phyloP scores from a whole-genome alignment of 2,329 filamentous ascomycete species.

The Podosphaera aphanis region DNA sequence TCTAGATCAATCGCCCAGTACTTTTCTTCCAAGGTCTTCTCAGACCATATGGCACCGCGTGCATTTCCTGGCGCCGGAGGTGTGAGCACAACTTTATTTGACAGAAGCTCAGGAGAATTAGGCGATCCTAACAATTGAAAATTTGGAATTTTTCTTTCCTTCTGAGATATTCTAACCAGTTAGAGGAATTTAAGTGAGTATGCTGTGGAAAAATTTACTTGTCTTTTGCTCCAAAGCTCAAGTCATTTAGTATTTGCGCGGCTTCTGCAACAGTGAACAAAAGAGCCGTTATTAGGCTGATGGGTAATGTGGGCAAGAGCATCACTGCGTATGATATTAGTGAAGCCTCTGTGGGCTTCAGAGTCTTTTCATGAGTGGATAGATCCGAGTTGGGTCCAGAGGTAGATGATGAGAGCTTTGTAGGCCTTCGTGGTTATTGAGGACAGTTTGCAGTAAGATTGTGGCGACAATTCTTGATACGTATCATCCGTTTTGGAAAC shows the following conservation, averaged over 20 bases:
- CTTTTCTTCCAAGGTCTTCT: slow-evolving; percentile 33
- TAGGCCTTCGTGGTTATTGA: slow-evolving; percentile 6
- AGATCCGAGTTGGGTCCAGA: not conserved
- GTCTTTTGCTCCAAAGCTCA: slow-evolving; percentile 23
- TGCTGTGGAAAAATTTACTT: slow-evolving; percentile 8
- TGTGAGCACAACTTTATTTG: slow-evolving; percentile 79
- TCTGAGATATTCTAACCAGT: slow-evolving; percentile 14
- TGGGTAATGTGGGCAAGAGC: slow-evolving; percentile 8
- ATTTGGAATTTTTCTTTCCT: slow-evolving; percentile 12
- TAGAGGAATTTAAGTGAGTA: slow-evolving; percentile 1
- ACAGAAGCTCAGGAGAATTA: slow-evolving; percentile 39
- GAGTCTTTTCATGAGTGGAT: slow-evolving; percentile 1
- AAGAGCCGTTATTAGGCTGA: slow-evolving; percentile 10
- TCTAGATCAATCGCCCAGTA: slow-evolving; percentile 68
- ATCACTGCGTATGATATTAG: slow-evolving; percentile 3
- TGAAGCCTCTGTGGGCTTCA: slow-evolving; percentile 1
- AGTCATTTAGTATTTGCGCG: slow-evolving; percentile 14
- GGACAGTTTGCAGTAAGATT: slow-evolving; percentile 13
- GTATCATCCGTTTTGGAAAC: not conserved
- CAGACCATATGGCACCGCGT: slow-evolving; percentile 62
- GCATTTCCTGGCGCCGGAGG: slow-evolving; percentile 70
- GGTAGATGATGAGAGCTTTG: not conserved
- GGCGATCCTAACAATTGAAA: slow-evolving; percentile 20
- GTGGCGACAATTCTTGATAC: slow-evolving; percentile 20
- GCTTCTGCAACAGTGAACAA: slow-evolving; percentile 13